Base-by-base conservation (phyloP, 768 basidiomycete species). In the Lyophyllum shimeji region DNA sequence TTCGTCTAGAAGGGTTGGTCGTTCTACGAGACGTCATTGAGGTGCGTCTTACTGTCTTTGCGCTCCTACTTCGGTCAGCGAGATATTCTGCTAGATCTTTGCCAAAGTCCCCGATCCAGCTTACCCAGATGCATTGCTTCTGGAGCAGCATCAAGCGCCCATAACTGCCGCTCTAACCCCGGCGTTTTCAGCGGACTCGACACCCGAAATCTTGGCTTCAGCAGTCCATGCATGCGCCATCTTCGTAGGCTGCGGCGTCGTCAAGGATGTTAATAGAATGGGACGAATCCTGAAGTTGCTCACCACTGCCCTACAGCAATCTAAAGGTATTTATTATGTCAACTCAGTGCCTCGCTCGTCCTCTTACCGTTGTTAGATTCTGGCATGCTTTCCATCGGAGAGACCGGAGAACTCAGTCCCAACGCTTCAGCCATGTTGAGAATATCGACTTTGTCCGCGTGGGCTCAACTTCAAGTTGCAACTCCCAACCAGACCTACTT, bases 81-180 rank as follows among this genome's bases (percentile, higher is more conserved):
- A 57, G 56, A 47, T 57, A 57, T 29, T 46, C 55, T 40, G 4
- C 15, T 18, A 98, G 96, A 83, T 89, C 52, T 99, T 99, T 71
- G 83, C 93, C 1, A 72, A 77, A 25, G 82, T 91, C 6, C 90
- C 93, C 0, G 97, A 99, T 72, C 93, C 95, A 1, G 94, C 94
- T 50, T 98, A 93, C 63, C 90, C 92, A 31, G 93, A 93, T 56
- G 85, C 91, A 0, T 77, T 95, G 5, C 76, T 99, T 2, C 82
- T 99, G 12, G 96, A 99, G 67, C 97, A 99, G 69, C 90, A 97
- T 69, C 97, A 99, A 73, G 96, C 97, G 0, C 96, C 97, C 0
- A 96, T 99, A 57, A 97, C 96, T 1, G 94, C 97, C 18, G 97
- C 97, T 0, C 79, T 98, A 17, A 98, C 96, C 0, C 96, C 97